These are phyloP conservation scores for Microdochium trichocladiopsis DNA, from an alignment of 2,329 filamentous ascomycete genomes.

Conservation along the genomic window DNA sequence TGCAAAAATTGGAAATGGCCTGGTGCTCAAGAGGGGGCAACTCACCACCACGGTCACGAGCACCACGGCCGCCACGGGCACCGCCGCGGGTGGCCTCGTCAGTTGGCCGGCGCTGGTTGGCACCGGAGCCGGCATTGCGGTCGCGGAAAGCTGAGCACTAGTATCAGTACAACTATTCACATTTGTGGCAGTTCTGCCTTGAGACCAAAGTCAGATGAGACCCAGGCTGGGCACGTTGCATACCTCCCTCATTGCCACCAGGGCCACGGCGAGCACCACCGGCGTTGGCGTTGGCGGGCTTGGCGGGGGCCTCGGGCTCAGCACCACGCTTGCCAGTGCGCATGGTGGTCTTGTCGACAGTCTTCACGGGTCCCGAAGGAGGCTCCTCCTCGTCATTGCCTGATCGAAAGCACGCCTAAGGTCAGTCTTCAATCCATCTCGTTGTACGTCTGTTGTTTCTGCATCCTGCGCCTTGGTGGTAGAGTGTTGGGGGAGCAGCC, in stretches of 20 bases:
- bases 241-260: slow-evolving; percentile 82
- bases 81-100: slow-evolving; percentile 56
- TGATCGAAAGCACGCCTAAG: slow-evolving; percentile 21
- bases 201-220: too few relatives aligned
- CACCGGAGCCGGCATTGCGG: slow-evolving; percentile 70
- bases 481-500: slow-evolving; percentile 19
- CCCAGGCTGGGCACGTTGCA: slow-evolving; percentile 27
- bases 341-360: slow-evolving; percentile 74
- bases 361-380: slow-evolving; percentile 75
- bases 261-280: slow-evolving; percentile 46
- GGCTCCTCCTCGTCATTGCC: slow-evolving; percentile 60
- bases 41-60: slow-evolving; percentile 55
- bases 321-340: slow-evolving; percentile 80
- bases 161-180: slow-evolving; percentile 8
- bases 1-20: neutral
- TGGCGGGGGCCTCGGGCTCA: slow-evolving; percentile 61
- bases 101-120: slow-evolving; percentile 74
- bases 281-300: slow-evolving; percentile 27
- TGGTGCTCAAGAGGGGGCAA: slow-evolving; percentile 23
- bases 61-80: slow-evolving; percentile 56
- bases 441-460: slow-evolving; percentile 8
- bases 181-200: too few relatives aligned
- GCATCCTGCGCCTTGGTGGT: slow-evolving; percentile 6
- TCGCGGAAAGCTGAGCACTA: slow-evolving; percentile 71
- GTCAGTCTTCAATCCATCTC: slow-evolving; percentile 11